phyloP scores from a whole-genome alignment of 1,284 basidiomycete species.

The Singerocomus rubriflavus region DNA sequence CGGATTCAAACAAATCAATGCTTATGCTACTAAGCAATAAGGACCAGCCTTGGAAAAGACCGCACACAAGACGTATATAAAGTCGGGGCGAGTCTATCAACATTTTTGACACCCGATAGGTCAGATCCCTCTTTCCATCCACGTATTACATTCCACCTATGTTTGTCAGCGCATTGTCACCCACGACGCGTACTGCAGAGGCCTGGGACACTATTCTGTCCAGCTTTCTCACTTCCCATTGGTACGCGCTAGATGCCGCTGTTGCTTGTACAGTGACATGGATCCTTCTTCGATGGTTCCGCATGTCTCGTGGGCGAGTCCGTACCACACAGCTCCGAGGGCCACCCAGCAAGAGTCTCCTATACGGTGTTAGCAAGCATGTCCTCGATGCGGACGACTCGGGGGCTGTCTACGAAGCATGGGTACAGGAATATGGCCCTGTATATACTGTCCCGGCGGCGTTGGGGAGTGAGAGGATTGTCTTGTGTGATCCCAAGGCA shows the following conservation, averaged over 20 bases:
- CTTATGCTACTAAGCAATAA: too few relatives aligned
- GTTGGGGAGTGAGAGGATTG: slow-evolving; percentile 39
- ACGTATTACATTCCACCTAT: background rate
- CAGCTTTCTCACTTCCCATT: background rate
- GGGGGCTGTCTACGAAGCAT: slow-evolving; percentile 16
- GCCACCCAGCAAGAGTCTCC: slow-evolving; percentile 17
- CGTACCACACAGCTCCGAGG: slow-evolving; percentile 9
- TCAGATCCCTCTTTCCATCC: background rate
- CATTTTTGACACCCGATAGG: too few relatives aligned
- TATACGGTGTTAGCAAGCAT: slow-evolving; percentile 15
- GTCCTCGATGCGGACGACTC: slow-evolving; percentile 7
- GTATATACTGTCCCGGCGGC: slow-evolving; percentile 42
- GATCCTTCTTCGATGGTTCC: too few relatives aligned
- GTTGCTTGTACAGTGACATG: too few relatives aligned
- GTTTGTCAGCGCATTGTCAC: background rate
- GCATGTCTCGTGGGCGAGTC: too few relatives aligned
- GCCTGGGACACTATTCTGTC: background rate
- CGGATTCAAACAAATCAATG: too few relatives aligned
- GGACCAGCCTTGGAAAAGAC: background rate
- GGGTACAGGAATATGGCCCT: slow-evolving; percentile 34
- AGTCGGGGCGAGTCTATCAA: background rate
- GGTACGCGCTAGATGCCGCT: background rate
- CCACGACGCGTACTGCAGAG: background rate
- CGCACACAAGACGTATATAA: background rate
- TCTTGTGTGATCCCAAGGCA: slow-evolving; percentile 54